Percentiles rank a stretch among this genome's conserved stretches.
Evolutionary conservation across 2,329 filamentous ascomycete genomes (phyloP).

Genomic region (Colletotrichum lini): DNA sequence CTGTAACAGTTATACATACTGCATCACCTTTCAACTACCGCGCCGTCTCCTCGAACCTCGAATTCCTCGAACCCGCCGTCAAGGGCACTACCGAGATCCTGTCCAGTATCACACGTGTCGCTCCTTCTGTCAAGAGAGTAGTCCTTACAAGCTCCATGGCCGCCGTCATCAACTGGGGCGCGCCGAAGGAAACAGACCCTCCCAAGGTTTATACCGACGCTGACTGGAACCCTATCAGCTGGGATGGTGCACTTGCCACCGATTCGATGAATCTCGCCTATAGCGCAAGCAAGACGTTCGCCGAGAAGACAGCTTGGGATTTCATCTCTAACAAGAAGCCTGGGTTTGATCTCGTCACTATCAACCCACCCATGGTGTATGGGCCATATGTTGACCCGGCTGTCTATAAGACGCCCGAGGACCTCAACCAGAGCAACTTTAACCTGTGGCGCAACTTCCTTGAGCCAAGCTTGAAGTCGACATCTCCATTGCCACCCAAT

Average conservation of each 20-base stretch:
- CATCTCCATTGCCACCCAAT: neutral
- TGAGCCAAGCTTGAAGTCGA: neutral
- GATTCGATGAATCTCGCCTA: slow-evolving; percentile 50
- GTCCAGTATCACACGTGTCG: slow-evolving; percentile 60
- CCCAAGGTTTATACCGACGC: neutral
- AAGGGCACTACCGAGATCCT: slow-evolving; percentile 66
- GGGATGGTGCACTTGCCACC: slow-evolving; percentile 47
- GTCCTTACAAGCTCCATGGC: slow-evolving; percentile 63
- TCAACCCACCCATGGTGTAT: slow-evolving; percentile 17
- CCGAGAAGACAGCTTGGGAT: slow-evolving; percentile 50
- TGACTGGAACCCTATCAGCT: slow-evolving; percentile 4
- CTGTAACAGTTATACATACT: slow-evolving; percentile 81
- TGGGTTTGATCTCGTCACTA: slow-evolving; percentile 51
- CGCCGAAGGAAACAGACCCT: slow-evolving; percentile 43
- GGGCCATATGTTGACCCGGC: neutral
- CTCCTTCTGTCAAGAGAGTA: slow-evolving; percentile 72
- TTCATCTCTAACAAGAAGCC: slow-evolving; percentile 51
- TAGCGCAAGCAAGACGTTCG: slow-evolving; percentile 51
- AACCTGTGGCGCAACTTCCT: slow-evolving; percentile 11
- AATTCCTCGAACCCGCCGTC: slow-evolving; percentile 69
- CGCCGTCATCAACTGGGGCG: neutral
- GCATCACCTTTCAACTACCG: slow-evolving; percentile 80
- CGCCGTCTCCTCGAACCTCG: slow-evolving; percentile 67
- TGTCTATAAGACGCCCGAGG: neutral
- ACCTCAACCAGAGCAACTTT: slow-evolving; percentile 15